Conservation (phyloP, 139 green algal genomes). For the Closterium sp. region DNA sequence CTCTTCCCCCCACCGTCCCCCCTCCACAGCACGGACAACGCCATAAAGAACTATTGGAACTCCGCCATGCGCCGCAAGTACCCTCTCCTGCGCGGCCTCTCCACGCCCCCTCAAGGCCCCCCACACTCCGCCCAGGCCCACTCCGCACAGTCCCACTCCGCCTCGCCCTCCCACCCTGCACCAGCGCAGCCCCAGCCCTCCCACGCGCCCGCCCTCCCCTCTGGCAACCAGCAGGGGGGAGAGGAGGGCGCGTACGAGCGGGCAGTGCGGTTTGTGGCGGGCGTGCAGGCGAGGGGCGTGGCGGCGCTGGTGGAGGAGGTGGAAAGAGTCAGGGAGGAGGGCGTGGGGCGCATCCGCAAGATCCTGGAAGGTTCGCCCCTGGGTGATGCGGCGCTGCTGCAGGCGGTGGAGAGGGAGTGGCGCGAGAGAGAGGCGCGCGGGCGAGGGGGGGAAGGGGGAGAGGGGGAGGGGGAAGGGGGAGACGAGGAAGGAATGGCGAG, state of each 20-base stretch:
- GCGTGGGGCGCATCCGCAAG: not conserved
- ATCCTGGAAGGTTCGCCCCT: not conserved
- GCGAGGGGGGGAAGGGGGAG: not conserved
- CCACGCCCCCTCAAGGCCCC: too few species aligned
- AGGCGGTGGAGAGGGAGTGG: not conserved
- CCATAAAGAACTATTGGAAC: conserved; percentile 88
- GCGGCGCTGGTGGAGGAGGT: not conserved
- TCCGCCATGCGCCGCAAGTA: conserved; percentile 43
- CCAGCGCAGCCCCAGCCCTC: not conserved
- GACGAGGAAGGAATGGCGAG: too few species aligned
- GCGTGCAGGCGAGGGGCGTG: not conserved
- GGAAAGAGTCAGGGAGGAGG: not conserved
- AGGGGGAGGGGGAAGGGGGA: too few species aligned
- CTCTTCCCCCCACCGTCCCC: not conserved
- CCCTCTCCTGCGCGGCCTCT: not conserved
- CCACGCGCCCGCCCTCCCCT: too few species aligned
- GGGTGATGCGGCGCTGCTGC: not conserved
- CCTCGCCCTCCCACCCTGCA: not conserved
- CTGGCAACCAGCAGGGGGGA: not conserved
- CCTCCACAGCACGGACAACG: conserved; percentile 71
- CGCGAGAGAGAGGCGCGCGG: not conserved
- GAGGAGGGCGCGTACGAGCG: not conserved
- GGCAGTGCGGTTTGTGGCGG: not conserved
- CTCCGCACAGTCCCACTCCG: too few species aligned
- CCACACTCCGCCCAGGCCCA: too few species aligned